Conservation (phyloP, 2,329 filamentous ascomycete genomes). For the Orbilia oligospora region DNA sequence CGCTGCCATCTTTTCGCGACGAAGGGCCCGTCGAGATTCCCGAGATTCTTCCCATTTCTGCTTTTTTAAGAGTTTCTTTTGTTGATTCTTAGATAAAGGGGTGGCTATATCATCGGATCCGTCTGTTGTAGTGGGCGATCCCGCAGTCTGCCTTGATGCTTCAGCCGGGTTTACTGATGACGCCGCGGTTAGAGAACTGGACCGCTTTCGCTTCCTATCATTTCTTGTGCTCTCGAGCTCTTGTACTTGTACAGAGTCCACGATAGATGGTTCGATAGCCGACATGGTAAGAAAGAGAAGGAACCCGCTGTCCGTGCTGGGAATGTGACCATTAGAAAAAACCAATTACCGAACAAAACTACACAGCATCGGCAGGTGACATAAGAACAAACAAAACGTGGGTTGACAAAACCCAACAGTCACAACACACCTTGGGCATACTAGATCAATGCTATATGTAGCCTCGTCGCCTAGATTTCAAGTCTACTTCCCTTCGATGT, state of each 20-base stretch:
- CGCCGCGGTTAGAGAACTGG: slow-evolving; percentile 9
- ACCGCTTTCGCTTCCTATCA: slow-evolving; percentile 47
- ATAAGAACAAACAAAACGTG: background rate
- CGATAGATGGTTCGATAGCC: background rate
- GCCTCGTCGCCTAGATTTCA: no score
- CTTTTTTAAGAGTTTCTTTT: slow-evolving; percentile 81
- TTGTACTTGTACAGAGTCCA: background rate
- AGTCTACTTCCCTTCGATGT: no score
- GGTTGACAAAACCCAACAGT: slow-evolving; percentile 15
- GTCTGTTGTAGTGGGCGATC: background rate
- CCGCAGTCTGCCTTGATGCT: background rate
- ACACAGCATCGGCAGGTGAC: no score
- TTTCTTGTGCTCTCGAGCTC: slow-evolving; percentile 4
- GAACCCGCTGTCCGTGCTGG: background rate
- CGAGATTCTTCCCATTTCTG: slow-evolving; percentile 83
- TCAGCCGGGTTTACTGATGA: background rate
- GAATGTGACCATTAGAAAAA: background rate
- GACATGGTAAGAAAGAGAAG: slow-evolving; percentile 16
- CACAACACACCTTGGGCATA: background rate
- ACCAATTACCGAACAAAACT: no score
- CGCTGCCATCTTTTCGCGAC: slow-evolving; percentile 70
- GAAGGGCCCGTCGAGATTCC: slow-evolving; percentile 70
- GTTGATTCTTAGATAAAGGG: slow-evolving; percentile 83
- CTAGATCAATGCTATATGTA: no score
- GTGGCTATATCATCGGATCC: background rate